A percentile compares a stretch with the other conserved stretches of the same genome.
phyloP scores from a whole-genome alignment of 495 filamentous ascomycete genomes.

The Extremus antarcticus region DNA sequence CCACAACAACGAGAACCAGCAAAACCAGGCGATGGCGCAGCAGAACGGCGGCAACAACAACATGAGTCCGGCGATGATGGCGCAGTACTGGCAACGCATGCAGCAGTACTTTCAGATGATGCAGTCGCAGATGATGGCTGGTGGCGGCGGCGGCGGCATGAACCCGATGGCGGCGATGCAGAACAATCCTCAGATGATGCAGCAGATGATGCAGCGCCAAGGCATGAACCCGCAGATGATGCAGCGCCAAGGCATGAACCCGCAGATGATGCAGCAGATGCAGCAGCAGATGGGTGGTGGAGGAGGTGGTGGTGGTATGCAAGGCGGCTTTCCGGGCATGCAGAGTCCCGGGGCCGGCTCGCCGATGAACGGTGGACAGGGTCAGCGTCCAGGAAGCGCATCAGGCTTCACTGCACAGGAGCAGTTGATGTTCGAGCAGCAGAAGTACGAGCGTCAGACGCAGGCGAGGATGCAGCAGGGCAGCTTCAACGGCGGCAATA shows the following conservation, averaged over 20 bases:
- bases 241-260: slow-evolving; percentile 42
- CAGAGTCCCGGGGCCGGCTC: slow-evolving; percentile 6
- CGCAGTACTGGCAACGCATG: slow-evolving; percentile 94
- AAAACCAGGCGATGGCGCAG: slow-evolving; percentile 14
- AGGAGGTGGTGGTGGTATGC: slow-evolving; percentile 8
- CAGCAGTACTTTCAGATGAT: slow-evolving; percentile 92
- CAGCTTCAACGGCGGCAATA: slow-evolving; percentile 43
- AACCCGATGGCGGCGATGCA: slow-evolving; percentile 41
- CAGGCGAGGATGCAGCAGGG: slow-evolving; percentile 28
- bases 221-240: slow-evolving; percentile 55
- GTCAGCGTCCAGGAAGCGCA: slow-evolving; percentile 23
- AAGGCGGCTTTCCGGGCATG: neutral
- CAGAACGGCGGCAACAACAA: slow-evolving; percentile 31
- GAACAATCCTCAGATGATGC: slow-evolving; percentile 22
- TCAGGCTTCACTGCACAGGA: slow-evolving; percentile 50
- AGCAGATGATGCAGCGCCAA: slow-evolving; percentile 18
- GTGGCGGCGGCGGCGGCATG: slow-evolving; percentile 23
- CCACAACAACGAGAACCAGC: slow-evolving; percentile 34
- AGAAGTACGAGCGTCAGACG: slow-evolving; percentile 58
- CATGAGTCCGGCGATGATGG: slow-evolving; percentile 94
- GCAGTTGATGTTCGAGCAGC: slow-evolving; percentile 75
- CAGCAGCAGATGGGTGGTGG: slow-evolving; percentile 22
- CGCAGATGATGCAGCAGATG: slow-evolving; percentile 64
- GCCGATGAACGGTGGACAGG: slow-evolving; percentile 7
- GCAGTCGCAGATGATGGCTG: slow-evolving; percentile 59